Evolutionary conservation across 1,139 yeast genomes (phyloP).

Genomic region (Saccharomyces hybrid): DNA sequence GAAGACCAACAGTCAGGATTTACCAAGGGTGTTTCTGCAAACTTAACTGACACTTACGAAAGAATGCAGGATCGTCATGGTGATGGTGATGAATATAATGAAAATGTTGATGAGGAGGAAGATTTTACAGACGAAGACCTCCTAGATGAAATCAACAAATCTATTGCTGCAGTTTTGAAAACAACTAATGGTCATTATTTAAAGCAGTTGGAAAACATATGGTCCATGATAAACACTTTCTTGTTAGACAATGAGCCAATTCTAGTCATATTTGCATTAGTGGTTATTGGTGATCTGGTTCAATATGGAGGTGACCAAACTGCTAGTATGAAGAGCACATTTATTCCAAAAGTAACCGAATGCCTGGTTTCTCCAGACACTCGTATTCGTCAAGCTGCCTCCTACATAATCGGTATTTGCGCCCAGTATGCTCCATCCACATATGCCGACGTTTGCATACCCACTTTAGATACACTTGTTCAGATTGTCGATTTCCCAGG

Average conservation of each 20-base stretch:
- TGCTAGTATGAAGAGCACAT: constrained; percentile 54
- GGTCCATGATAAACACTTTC: constrained; percentile 49
- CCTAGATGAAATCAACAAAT: constrained; percentile 75
- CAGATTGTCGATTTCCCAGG: constrained; percentile 75
- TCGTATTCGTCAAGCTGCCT: constrained; percentile 78
- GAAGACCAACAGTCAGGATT: constrained; percentile 51
- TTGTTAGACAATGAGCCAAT: constrained; percentile 60
- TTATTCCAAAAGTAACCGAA: constrained; percentile 55
- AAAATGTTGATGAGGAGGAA: constrained; percentile 63
- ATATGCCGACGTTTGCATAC: constrained; percentile 57
- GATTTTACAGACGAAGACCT: constrained; percentile 85
- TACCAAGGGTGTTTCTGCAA: constrained; percentile 52
- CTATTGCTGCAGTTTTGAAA: constrained; percentile 67
- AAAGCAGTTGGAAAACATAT: constrained; percentile 52
- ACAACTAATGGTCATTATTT: constrained; percentile 52
- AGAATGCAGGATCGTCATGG: constrained; percentile 66
- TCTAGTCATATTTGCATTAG: constrained; percentile 69
- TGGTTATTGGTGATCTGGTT: constrained; percentile 70
- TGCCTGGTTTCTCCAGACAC: constrained; percentile 63
- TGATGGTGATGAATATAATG: constrained; percentile 55
- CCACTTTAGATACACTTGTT: constrained; percentile 66
- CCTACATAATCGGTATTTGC: constrained; percentile 76
- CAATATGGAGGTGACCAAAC: constrained; percentile 72
- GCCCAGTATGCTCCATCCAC: constrained; percentile 69
- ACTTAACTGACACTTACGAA: constrained; percentile 59